Conservation (phyloP, 176 grass and related monocot genomes). For the Cenchrus fungigraminus region DNA sequence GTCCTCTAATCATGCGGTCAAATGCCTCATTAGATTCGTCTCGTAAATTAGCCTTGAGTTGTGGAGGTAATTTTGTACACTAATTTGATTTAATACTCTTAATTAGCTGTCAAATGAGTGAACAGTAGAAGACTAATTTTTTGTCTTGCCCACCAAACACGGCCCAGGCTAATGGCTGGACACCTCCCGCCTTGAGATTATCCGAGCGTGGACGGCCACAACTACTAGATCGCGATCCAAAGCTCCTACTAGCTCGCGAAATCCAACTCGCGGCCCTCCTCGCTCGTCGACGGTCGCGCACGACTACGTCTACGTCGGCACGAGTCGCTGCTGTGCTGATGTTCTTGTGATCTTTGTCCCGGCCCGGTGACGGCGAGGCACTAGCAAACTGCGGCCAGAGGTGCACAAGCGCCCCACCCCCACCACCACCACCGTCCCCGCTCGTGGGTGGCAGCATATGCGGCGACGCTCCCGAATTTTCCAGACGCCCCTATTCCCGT, state of each 20-base stretch:
- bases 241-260: too few species aligned
- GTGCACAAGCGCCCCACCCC: background rate
- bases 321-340: background rate
- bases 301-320: background rate
- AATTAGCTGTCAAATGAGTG: too few species aligned
- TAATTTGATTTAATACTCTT: too few species aligned
- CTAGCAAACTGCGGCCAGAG: background rate
- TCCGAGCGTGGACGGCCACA: background rate
- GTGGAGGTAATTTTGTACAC: too few species aligned
- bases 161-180: too few species aligned
- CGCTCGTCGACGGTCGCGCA: background rate
- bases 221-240: background rate
- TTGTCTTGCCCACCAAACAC: too few species aligned
- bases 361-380: background rate
- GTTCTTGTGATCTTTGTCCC: background rate
- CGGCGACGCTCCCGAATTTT: slow-evolving; percentile 30
- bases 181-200: background rate
- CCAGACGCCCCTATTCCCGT: background rate
- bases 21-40: too few species aligned
- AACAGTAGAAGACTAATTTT: too few species aligned
- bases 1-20: too few species aligned
- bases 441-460: background rate
- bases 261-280: background rate
- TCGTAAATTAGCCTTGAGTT: too few species aligned
- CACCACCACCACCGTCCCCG: too few species aligned